A percentile compares a stretch with the other conserved stretches of the same genome.
phyloP scores from a whole-genome alignment of 1,139 yeast genomes.

The Yamadazyma triangularis region DNA sequence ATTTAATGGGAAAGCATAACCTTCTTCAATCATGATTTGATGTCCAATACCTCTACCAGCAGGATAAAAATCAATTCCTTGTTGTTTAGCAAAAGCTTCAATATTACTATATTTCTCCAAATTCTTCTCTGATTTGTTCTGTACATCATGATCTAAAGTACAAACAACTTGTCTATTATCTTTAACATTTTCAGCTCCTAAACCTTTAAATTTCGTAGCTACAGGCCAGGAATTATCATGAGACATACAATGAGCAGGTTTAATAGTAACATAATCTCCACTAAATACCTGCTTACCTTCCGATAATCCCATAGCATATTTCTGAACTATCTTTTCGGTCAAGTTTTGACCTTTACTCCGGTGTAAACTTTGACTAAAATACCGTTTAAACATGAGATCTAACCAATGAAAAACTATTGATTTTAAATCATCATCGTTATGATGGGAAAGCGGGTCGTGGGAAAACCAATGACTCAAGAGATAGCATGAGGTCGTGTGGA shows the following conservation, averaged over 20 bases:
- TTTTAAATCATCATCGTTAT: too few relatives aligned
- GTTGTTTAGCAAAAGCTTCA: constrained; percentile 80
- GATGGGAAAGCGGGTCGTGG: not conserved
- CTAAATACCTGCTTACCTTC: constrained; percentile 66
- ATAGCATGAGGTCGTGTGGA: constrained; percentile 23
- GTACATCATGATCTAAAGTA: constrained; percentile 97
- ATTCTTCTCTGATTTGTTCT: constrained; percentile 84
- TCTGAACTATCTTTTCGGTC: constrained; percentile 93
- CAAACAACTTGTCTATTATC: constrained; percentile 89
- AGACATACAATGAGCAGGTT: constrained; percentile 97
- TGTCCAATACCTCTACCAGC: constrained; percentile 99
- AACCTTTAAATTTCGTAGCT: constrained; percentile 90
- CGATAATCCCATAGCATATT: constrained; percentile 81
- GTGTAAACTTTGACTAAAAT: constrained; percentile 9
- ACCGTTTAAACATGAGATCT: constrained; percentile 10
- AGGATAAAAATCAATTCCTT: constrained; percentile 96
- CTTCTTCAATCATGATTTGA: constrained; percentile 98
- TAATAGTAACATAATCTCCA: constrained; percentile 93
- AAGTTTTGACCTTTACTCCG: constrained; percentile 62
- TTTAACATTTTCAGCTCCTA: constrained; percentile 81
- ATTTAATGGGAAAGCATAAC: constrained; percentile 93
- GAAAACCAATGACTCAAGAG: constrained; percentile 22
- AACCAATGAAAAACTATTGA: too few relatives aligned
- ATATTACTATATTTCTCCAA: constrained; percentile 83
- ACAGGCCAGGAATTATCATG: constrained; percentile 99